Evolutionary conservation across 1,139 yeast species (phyloP).

Genomic region (Magnusiomyces sp.): DNA sequence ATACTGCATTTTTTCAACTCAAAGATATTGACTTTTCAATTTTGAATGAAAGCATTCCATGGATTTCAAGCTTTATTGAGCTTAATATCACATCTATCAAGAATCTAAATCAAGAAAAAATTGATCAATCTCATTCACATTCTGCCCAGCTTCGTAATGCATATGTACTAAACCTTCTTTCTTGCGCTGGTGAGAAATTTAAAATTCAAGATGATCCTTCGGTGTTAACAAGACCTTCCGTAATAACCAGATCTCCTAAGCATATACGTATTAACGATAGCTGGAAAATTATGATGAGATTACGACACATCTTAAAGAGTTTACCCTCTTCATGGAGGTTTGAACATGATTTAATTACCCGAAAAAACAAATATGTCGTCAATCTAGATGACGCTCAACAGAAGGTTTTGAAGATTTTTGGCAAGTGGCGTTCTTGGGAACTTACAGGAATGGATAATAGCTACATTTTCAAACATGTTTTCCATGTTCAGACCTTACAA

Average conservation of each 20-base stretch:
- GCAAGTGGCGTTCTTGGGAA: slow-evolving; percentile 93
- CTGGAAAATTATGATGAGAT: slow-evolving; percentile 76
- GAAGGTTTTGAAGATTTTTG: slow-evolving; percentile 50
- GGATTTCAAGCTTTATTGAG: slow-evolving; percentile 23
- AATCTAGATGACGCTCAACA: slow-evolving; percentile 44
- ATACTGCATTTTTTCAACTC: slow-evolving; percentile 24
- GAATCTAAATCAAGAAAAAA: slow-evolving; percentile 9
- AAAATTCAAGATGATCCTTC: slow-evolving; percentile 76
- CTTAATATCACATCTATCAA: slow-evolving; percentile 17
- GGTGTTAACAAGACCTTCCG: slow-evolving; percentile 83
- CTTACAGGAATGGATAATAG: slow-evolving; percentile 50
- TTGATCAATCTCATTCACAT: slow-evolving; percentile 10
- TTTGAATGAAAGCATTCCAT: slow-evolving; percentile 20
- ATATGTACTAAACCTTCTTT: slow-evolving; percentile 41
- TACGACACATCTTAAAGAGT: slow-evolving; percentile 60
- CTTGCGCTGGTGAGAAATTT: slow-evolving; percentile 53
- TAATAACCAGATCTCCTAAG: slow-evolving; percentile 58
- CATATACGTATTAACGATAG: slow-evolving; percentile 77
- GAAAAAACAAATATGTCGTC: slow-evolving; percentile 30
- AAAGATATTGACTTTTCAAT: slow-evolving; percentile 24
- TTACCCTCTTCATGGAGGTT: slow-evolving; percentile 50
- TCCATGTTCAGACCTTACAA: slow-evolving; percentile 23
- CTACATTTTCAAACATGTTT: slow-evolving; percentile 28
- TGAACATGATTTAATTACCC: slow-evolving; percentile 19
- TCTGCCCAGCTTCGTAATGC: slow-evolving; percentile 18